A percentile compares a stretch with the other conserved stretches of the same genome.
Conservation (phyloP, 2,329 filamentous ascomycete species). For the Pseudogymnoascus sp. region DNA sequence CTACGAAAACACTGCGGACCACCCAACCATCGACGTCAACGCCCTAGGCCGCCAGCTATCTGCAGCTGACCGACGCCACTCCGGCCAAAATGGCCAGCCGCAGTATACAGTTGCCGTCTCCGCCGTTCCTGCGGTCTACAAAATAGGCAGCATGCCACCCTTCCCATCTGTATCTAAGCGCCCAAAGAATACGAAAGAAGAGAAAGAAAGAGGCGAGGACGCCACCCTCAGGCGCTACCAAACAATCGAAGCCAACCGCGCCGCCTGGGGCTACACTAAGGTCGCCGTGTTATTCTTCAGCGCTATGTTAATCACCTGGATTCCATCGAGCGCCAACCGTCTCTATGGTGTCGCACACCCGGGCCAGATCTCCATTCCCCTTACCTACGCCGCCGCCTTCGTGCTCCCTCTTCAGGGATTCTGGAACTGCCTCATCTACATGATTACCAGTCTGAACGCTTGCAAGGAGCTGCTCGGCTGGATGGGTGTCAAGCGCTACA, state of each 20-base stretch:
- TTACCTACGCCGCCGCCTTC: conserved; percentile 64
- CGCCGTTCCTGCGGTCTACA: neutral
- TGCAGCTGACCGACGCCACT: conserved; percentile 22
- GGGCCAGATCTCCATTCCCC: conserved; percentile 43
- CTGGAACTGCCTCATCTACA: conserved; percentile 77
- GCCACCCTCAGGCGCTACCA: neutral
- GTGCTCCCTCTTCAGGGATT: conserved; percentile 77
- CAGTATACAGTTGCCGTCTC: conserved; percentile 1
- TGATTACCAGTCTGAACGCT: conserved; percentile 59
- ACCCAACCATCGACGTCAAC: conserved; percentile 1
- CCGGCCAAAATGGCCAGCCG: conserved; percentile 14
- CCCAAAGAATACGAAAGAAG: neutral
- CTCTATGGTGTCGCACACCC: conserved; percentile 61
- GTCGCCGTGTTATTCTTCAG: conserved; percentile 66
- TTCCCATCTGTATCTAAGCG: conserved; percentile 1
- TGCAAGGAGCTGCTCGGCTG: conserved; percentile 40
- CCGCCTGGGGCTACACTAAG: conserved; percentile 63
- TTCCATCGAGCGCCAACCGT: conserved; percentile 70
- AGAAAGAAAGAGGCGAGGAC: neutral
- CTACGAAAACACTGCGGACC: neutral
- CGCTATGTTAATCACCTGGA: conserved; percentile 65
- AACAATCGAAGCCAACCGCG: conserved; percentile 41
- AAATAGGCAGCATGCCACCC: conserved; percentile 8
- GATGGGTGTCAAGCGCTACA: neutral
- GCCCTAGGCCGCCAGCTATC: conserved; percentile 7